Evolutionary conservation across 2,329 filamentous ascomycete species (phyloP).

Genomic region (Sporothrix brunneoviolacea): DNA sequence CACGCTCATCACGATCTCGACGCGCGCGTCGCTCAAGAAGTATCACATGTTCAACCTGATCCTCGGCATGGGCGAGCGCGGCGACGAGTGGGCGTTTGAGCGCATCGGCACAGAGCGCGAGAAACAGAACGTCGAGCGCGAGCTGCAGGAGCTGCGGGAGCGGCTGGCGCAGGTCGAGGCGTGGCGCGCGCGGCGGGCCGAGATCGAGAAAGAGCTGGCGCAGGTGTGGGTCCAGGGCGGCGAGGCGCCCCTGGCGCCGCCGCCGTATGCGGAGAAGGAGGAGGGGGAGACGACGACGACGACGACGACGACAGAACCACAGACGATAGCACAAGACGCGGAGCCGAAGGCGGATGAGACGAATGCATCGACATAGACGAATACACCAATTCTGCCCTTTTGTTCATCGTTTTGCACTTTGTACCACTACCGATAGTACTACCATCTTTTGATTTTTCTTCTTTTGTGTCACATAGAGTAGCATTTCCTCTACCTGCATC

Average conservation of each 20-base stretch:
- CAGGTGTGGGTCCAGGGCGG: constrained; percentile 53
- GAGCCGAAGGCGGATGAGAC: neutral
- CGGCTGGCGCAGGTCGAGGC: constrained; percentile 72
- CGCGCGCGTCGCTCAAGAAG: constrained; percentile 86
- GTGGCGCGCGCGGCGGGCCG: constrained; percentile 70
- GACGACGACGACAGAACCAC: neutral
- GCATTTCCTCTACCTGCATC: no score
- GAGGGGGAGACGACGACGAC: neutral
- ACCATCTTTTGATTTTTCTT: no score
- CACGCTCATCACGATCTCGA: constrained; percentile 93
- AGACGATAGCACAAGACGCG: neutral
- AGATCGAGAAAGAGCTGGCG: constrained; percentile 77
- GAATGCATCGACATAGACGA: neutral
- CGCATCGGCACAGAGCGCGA: constrained; percentile 89
- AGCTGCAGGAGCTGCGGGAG: constrained; percentile 77
- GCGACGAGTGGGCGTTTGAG: constrained; percentile 88
- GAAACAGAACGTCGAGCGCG: constrained; percentile 87
- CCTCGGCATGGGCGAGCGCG: constrained; percentile 71
- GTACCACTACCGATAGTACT: no score
- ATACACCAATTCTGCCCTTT: no score
- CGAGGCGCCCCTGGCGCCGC: constrained; percentile 43
- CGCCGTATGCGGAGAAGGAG: constrained; percentile 33
- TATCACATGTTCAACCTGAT: constrained; percentile 91
- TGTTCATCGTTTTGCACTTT: no score
- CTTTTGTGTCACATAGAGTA: no score